Evolutionary conservation across 208 protist species (phyloP).

Genomic region (Trypanosoma mega): DNA sequence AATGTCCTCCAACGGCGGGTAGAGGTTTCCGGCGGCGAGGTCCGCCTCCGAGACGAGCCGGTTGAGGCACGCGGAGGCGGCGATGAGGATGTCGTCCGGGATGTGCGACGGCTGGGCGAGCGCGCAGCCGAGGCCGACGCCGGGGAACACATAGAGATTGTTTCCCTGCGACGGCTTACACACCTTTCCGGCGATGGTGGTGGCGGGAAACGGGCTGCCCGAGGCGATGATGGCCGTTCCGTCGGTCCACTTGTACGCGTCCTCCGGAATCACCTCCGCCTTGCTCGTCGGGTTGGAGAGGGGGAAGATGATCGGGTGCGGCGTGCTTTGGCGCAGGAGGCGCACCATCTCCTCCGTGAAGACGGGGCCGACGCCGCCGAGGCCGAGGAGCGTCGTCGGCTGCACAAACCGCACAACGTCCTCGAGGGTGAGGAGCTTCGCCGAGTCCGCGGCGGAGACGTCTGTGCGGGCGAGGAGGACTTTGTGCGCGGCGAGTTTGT

Average conservation of each 20-base stretch:
- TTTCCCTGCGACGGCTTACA: constrained; percentile 94
- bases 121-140: constrained; percentile 91
- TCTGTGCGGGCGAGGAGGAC: constrained; percentile 83
- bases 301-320: constrained; percentile 95
- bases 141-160: constrained; percentile 97
- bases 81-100: constrained; percentile 87
- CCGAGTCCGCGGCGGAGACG: constrained; percentile 59
- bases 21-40: constrained; percentile 50
- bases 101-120: constrained; percentile 78
- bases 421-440: constrained; percentile 50
- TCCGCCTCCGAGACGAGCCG: constrained; percentile 44
- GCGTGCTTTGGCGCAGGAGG: constrained; percentile 63
- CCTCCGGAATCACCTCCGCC: constrained; percentile 87
- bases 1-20: constrained; percentile 72
- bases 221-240: constrained; percentile 94
- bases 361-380: constrained; percentile 86
- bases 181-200: constrained; percentile 79
- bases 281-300: constrained; percentile 94
- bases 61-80: constrained; percentile 79
- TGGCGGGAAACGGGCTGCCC: constrained; percentile 94
- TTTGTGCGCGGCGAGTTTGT: constrained; percentile 88
- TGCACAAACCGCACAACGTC: constrained; percentile 88
- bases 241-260: constrained; percentile 94
- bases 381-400: constrained; percentile 95
- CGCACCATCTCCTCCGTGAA: constrained; percentile 95